phyloP scores from a whole-genome alignment of 768 basidiomycete species.

The Lyophyllum decastes region DNA sequence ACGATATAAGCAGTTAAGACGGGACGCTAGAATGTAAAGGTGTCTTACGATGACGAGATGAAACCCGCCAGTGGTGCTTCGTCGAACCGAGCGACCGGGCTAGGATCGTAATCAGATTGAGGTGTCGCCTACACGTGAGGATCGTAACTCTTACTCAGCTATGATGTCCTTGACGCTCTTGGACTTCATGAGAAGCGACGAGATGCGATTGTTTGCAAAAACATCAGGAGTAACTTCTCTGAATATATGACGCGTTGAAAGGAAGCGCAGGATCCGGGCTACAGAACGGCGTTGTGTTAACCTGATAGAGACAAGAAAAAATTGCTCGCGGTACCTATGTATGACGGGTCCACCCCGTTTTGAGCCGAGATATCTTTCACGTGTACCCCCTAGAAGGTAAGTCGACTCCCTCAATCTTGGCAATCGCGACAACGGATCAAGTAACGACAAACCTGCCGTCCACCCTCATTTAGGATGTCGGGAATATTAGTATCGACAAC shows the following conservation, averaged over 20 bases:
- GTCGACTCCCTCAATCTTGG: neutral
- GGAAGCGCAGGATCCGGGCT: slow-evolving; percentile 35
- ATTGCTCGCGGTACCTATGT: neutral
- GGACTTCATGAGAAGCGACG: slow-evolving; percentile 29
- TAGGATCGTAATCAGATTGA: too few relatives aligned
- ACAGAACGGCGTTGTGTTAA: too few relatives aligned
- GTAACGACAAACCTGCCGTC: neutral
- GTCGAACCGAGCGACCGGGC: too few relatives aligned
- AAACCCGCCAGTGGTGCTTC: too few relatives aligned
- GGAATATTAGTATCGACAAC: neutral
- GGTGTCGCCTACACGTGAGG: too few relatives aligned
- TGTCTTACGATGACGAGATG: too few relatives aligned
- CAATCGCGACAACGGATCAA: neutral
- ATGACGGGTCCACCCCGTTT: neutral
- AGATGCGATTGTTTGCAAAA: slow-evolving; percentile 36
- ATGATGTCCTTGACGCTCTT: slow-evolving; percentile 24
- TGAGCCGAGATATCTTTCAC: neutral
- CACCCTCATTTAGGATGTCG: neutral
- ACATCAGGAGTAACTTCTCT: slow-evolving; percentile 31
- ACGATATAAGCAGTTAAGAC: neutral
- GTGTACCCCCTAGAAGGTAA: neutral
- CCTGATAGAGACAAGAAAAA: too few relatives aligned
- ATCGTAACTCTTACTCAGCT: slow-evolving; percentile 26
- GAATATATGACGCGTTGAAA: slow-evolving; percentile 38
- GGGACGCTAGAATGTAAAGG: too few relatives aligned